Percentiles rank a stretch among this genome's conserved stretches.
Evolutionary conservation across 345 rosid genomes (phyloP).

Genomic region (Eucalyptus guilfoylei): DNA sequence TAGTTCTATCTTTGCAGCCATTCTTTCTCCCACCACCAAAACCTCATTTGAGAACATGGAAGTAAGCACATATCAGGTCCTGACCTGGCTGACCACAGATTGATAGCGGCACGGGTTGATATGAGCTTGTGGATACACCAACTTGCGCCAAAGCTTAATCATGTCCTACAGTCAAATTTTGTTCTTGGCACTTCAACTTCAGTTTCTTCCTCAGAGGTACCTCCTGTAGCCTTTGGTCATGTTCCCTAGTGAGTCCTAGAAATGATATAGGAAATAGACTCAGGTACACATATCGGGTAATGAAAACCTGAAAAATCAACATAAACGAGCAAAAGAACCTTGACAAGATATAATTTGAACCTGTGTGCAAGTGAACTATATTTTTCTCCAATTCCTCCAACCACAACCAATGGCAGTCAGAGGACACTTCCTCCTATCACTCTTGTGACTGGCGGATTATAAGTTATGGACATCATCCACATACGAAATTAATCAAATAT

Average conservation of each 20-base stretch:
- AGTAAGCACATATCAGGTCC: background rate
- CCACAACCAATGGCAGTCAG: background rate
- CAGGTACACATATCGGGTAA: background rate
- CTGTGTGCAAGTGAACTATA: conserved; percentile 47
- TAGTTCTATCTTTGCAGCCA: background rate
- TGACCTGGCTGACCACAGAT: conserved; percentile 5
- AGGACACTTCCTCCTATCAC: background rate
- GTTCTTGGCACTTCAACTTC: background rate
- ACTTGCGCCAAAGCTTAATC: too few species aligned
- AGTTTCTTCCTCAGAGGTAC: conserved; percentile 77
- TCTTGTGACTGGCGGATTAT: too few species aligned
- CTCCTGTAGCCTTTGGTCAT: conserved; percentile 45
- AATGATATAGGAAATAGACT: background rate
- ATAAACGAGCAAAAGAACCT: background rate
- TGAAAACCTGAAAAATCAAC: too few species aligned
- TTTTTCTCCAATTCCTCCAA: background rate
- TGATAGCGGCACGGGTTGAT: too few species aligned
- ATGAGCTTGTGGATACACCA: too few species aligned
- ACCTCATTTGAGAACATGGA: background rate
- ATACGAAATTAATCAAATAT: too few species aligned
- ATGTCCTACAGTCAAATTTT: too few species aligned
- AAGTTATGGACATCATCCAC: too few species aligned
- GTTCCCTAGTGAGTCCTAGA: conserved; percentile 42
- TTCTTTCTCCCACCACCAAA: background rate
- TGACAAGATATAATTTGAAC: conserved; percentile 11